Percentiles rank a stretch among this genome's conserved stretches.
These are phyloP conservation scores for Apiospora marii DNA, from an alignment of 2,329 filamentous ascomycete species.

Conservation along the genomic window DNA sequence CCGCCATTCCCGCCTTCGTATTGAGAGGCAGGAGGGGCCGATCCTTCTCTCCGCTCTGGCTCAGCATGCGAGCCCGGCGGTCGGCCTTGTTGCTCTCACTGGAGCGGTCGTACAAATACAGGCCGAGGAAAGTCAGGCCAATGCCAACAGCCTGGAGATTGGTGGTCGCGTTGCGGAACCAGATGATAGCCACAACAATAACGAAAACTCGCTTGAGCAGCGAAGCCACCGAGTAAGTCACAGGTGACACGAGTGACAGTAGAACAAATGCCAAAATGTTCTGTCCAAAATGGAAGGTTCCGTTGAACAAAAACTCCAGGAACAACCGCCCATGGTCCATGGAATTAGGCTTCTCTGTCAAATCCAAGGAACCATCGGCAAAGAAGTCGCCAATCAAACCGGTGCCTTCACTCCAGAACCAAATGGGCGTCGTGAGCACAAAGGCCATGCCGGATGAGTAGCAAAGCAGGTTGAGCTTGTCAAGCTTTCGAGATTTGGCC, in stretches of 20 bases:
- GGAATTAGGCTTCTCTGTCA: slow-evolving; percentile 66
- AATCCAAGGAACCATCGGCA: slow-evolving; percentile 77
- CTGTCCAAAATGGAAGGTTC: slow-evolving; percentile 94
- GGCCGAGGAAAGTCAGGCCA: slow-evolving; percentile 84
- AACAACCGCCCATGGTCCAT: slow-evolving; percentile 77
- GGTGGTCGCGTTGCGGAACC: slow-evolving; percentile 93
- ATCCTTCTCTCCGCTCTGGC: slow-evolving; percentile 48
- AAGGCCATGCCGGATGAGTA: slow-evolving; percentile 97
- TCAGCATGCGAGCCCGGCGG: slow-evolving; percentile 76
- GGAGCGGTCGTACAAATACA: slow-evolving; percentile 96
- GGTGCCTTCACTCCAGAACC: slow-evolving; percentile 91
- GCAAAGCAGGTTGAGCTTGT: slow-evolving; percentile 95
- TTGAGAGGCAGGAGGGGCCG: slow-evolving; percentile 73
- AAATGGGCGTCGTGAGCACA: slow-evolving; percentile 85
- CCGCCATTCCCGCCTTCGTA: slow-evolving; percentile 49
- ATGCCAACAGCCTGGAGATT: slow-evolving; percentile 85
- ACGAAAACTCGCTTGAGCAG: slow-evolving; percentile 98
- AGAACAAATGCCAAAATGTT: slow-evolving; percentile 95
- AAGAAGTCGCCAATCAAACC: slow-evolving; percentile 79
- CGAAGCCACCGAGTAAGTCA: slow-evolving; percentile 96
- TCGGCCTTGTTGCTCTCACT: slow-evolving; percentile 89
- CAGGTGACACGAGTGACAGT: slow-evolving; percentile 90
- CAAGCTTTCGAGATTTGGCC: slow-evolving; percentile 77
- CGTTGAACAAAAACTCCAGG: slow-evolving; percentile 96
- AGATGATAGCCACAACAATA: slow-evolving; percentile 91